Base-by-base conservation (phyloP, 108 stramenopile species). In the Skeletonema potamos region DNA sequence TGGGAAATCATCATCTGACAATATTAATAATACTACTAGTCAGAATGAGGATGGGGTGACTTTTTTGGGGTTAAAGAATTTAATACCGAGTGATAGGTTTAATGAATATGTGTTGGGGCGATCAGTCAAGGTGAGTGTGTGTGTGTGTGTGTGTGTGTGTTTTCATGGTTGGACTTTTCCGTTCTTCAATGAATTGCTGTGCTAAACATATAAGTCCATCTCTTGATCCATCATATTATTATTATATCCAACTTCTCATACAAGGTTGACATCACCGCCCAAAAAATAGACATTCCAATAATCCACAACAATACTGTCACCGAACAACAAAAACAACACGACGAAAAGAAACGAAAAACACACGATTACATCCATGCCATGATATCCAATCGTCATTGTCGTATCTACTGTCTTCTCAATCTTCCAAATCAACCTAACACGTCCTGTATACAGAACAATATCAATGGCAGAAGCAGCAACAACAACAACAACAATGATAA, bases 381-480 rank as follows among this genome's bases (percentile, higher is more conserved):
- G 72, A 87, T 95, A 15, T 82, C 81, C 61, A 92, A 95, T 70
- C 74, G 76, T 55, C 94, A 95, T 63, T 92, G 92, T 73, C 81
- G 83, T 6, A 89, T 95, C 48, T 87, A 66, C 66, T 86, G 87
- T 61, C 63, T 83, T 6, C 62, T 86, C 2, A 72, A 60, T 18
- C 32, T 30, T 32, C 57, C 54, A 22, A 48, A 54, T 6, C 6
- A 24, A 29, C 72, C 26, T 32, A 68, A 44, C 63, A 56, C 54
- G 56, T 41, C 57, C 20, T 15, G n/a, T 34, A 64, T 58, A 54
- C 54, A 26, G n/a, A 67, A 26, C 15, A n/a, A 28, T 54, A 55
- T n/a, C n/a, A n/a, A n/a, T n/a, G n/a, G n/a, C n/a, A n/a, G n/a
- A n/a, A n/a, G n/a, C n/a, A n/a, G n/a, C 26, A 46, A 44, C 26